Percentiles rank a stretch among this genome's conserved stretches.
Conservation (phyloP, 305 asterid genomes). For the Solanum chacoense region DNA sequence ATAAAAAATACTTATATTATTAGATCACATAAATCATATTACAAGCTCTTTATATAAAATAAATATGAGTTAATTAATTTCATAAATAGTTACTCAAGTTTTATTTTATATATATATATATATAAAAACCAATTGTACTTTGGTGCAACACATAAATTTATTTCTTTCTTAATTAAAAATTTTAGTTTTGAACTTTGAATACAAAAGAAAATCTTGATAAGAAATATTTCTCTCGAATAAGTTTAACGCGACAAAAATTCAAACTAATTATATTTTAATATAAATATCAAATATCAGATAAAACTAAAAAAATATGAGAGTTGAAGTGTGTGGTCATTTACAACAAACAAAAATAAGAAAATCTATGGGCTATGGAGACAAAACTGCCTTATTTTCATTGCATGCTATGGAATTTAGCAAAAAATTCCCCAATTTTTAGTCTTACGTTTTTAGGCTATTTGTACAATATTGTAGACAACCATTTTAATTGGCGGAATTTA, state of each 20-base stretch:
- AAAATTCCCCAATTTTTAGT: not conserved
- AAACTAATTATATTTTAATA: too few species aligned
- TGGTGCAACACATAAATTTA: not conserved
- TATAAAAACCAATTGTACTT: not conserved
- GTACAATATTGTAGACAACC: not conserved
- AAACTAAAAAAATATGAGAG: too few species aligned
- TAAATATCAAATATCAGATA: too few species aligned
- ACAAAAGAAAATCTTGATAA: not conserved
- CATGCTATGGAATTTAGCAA: not conserved
- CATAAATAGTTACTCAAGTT: not conserved
- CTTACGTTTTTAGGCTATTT: not conserved
- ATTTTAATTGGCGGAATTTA: too few species aligned
- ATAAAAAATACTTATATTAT: not conserved
- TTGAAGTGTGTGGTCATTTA: not conserved
- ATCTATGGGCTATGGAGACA: not conserved
- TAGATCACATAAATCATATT: not conserved
- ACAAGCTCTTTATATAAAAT: not conserved
- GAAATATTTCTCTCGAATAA: too few species aligned
- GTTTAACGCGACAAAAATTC: rapidly evolving
- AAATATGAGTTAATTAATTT: not conserved
- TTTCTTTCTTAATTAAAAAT: too few species aligned
- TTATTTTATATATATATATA: not conserved
- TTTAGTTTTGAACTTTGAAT: too few species aligned
- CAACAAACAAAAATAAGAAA: not conserved
- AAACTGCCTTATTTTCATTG: not conserved